These are phyloP conservation scores for Entomortierella beljakovae DNA, from an alignment of 192 early-diverging fungal species.

Conservation along the genomic window DNA sequence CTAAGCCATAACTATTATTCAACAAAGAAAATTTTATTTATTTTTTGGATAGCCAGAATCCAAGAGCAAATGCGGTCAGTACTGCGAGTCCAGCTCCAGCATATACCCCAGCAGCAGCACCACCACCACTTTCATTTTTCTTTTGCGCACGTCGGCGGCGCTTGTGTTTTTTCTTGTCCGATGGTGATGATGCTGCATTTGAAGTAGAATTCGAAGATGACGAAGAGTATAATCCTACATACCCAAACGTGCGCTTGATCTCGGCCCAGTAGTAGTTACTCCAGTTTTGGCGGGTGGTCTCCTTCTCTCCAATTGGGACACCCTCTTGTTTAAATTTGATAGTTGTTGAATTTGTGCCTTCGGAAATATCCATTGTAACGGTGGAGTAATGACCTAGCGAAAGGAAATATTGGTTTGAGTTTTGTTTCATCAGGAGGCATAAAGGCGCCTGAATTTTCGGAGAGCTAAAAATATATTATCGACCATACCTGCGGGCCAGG, in stretches of 20 bases:
- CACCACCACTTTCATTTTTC: slow-evolving; percentile 16
- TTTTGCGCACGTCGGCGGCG: slow-evolving; percentile 28
- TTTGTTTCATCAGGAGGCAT: no score
- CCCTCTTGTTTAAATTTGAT: slow-evolving; percentile 83
- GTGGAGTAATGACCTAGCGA: slow-evolving; percentile 80
- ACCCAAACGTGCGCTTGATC: slow-evolving; percentile 94
- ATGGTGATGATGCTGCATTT: slow-evolving; percentile 25
- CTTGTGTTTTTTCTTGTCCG: slow-evolving; percentile 31
- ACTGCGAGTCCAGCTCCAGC: slow-evolving; percentile 54
- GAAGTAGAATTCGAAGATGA: slow-evolving; percentile 14
- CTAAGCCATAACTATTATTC: slow-evolving; percentile 26
- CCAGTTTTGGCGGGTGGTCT: slow-evolving; percentile 89
- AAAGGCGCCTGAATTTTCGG: background rate
- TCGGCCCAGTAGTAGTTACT: slow-evolving; percentile 92
- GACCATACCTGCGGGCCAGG: slow-evolving; percentile 79
- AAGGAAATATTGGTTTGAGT: no score
- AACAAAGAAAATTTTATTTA: slow-evolving; percentile 16
- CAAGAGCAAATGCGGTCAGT: slow-evolving; percentile 60
- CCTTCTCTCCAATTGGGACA: slow-evolving; percentile 91
- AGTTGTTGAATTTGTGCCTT: slow-evolving; percentile 72
- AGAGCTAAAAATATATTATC: background rate
- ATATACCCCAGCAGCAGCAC: slow-evolving; percentile 32
- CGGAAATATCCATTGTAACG: slow-evolving; percentile 80
- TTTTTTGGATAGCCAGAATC: slow-evolving; percentile 56
- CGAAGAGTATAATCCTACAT: slow-evolving; percentile 58